Percentiles rank a stretch among this genome's conserved stretches.
phyloP scores from a whole-genome alignment of 257 asterid species.

The Mentha longifolia region DNA sequence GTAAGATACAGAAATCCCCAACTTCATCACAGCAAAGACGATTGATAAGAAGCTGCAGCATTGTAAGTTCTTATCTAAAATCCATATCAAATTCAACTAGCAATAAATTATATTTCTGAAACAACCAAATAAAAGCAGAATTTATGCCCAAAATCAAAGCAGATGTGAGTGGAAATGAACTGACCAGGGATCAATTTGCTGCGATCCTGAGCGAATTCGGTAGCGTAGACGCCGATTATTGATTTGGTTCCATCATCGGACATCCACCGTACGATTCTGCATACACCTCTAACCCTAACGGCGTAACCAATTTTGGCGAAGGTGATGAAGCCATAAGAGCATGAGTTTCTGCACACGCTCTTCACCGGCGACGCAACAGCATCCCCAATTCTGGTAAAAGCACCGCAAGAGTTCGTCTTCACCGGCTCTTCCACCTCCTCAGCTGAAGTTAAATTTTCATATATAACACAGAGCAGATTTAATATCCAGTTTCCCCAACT shows the following conservation, averaged over 20 bases:
- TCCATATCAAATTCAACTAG: not conserved
- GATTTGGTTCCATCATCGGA: slow-evolving; percentile 41
- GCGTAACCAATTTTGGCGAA: slow-evolving; percentile 33
- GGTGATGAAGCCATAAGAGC: slow-evolving; percentile 36
- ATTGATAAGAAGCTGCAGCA: not conserved
- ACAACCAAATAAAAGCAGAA: slow-evolving; percentile 9
- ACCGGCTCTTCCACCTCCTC: not conserved
- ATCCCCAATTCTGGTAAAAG: not conserved
- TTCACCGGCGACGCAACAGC: not conserved
- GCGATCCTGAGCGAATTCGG: slow-evolving; percentile 39
- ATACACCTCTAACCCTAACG: slow-evolving; percentile 35
- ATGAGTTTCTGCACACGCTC: slow-evolving; percentile 26
- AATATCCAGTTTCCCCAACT: slow-evolving; percentile 20
- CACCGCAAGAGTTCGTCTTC: not conserved
- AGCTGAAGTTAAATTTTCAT: not conserved
- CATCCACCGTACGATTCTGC: slow-evolving; percentile 29
- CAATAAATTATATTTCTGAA: not conserved
- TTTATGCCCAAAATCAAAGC: not conserved
- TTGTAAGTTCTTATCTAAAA: not conserved
- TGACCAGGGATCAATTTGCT: slow-evolving; percentile 48
- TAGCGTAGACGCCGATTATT: slow-evolving; percentile 28
- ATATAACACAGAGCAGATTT: not conserved
- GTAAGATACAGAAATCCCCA: not conserved
- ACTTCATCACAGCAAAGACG: not conserved
- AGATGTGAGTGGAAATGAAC: too few species aligned